Conservation (phyloP, 2,329 filamentous ascomycete genomes). For the Botryotinia convoluta region DNA sequence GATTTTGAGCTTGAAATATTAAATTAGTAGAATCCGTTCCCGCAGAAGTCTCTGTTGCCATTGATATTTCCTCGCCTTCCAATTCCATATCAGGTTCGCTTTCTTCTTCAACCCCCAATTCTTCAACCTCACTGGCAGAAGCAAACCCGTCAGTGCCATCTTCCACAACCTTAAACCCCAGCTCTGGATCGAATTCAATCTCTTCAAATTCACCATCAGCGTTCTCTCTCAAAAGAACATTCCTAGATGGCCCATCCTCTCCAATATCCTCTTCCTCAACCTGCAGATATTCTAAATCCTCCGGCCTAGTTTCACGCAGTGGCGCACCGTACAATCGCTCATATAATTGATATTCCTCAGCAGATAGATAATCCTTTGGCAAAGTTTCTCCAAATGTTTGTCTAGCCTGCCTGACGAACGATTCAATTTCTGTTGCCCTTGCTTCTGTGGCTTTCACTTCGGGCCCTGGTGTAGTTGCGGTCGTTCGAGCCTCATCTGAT, state of each 20-base stretch:
- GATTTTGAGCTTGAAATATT: slow-evolving; percentile 33
- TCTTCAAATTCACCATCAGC: slow-evolving; percentile 61
- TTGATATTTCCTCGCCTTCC: slow-evolving; percentile 35
- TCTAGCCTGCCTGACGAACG: slow-evolving; percentile 66
- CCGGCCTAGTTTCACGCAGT: slow-evolving; percentile 56
- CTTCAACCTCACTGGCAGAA: neutral
- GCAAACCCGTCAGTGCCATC: slow-evolving; percentile 29
- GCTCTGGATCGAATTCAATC: slow-evolving; percentile 44
- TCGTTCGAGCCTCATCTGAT: slow-evolving; percentile 18
- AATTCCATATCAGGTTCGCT: slow-evolving; percentile 34
- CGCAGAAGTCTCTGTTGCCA: slow-evolving; percentile 34
- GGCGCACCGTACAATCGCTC: slow-evolving; percentile 79
- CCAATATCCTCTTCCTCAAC: slow-evolving; percentile 45
- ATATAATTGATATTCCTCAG: slow-evolving; percentile 72
- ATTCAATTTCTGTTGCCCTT: slow-evolving; percentile 49
- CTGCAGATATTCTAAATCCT: slow-evolving; percentile 51
- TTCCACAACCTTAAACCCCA: slow-evolving; percentile 36
- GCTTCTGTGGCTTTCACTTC: neutral
- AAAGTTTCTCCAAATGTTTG: slow-evolving; percentile 75
- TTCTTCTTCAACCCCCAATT: slow-evolving; percentile 1
- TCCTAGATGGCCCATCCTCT: slow-evolving; percentile 46
- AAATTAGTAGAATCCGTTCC: slow-evolving; percentile 22
- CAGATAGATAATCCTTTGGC: slow-evolving; percentile 66
- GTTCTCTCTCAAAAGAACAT: slow-evolving; percentile 53
- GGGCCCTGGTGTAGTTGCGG: neutral